Base-by-base conservation (phyloP, 371 early-diverging fungal species). In the Basidiobolus heterosporus region DNA sequence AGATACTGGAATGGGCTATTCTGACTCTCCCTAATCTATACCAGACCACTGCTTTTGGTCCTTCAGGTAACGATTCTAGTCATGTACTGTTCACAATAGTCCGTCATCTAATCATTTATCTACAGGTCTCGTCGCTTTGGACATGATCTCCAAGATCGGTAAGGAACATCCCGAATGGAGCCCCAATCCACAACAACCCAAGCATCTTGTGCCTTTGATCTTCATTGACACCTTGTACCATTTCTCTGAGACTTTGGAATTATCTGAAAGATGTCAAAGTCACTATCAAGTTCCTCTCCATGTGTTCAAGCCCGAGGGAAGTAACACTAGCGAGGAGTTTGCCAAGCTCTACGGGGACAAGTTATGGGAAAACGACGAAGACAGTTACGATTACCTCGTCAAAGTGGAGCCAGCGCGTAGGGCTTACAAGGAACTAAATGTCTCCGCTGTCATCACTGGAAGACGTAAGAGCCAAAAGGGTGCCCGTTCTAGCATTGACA, bases 341-440 rank as follows among this genome's bases (percentile, higher is more conserved):
- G 79, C 74, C 42, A 46, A 49, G 19, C 62, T 64, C 46, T 70
- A 88, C 58, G 93, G 93, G 30, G 60, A 77, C 47, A 65, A 64
- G 17, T 69, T 93, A 44, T 93, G 90, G 90, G 76, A 78, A 48
- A 65, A 61, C 8, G 80, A 90, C 51, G 78, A 86, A 41, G 75
- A 78, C 48, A 68, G 71, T 13, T 92, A 91, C 60, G 86, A 91
- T 64, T 93, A 78, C 55, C 63, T 88, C 24, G 85, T 89, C 57
- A 93, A 93, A 57, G 91, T 88, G 17, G 93, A 93, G 54, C 91
- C 91, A 0, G 88, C 82, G 14, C 82, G 82, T 19, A 78, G 93
- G 16, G 84, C 93, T 19, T 88, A 89, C 64, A 67, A 72, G 38
- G 74, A 78, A 46, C 68, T 85, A 15, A 49, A 70, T 6, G 88